phyloP scores from a whole-genome alignment of 345 rosid species.

The Kandelia obovata region DNA sequence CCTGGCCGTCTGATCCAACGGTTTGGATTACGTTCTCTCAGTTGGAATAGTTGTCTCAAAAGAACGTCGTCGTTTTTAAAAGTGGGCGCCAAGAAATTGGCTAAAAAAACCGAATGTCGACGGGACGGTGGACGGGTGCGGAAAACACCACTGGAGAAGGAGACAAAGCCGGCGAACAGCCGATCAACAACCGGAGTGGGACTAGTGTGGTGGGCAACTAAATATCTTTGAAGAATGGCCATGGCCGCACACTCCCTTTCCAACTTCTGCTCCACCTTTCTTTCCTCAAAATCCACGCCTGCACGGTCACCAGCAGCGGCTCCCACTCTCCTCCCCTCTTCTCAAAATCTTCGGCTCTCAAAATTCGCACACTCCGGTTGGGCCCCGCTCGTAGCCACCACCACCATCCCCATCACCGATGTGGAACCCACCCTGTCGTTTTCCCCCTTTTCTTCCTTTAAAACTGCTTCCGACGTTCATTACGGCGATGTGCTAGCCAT shows the following conservation, averaged over 20 bases:
- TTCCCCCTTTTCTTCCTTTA: background rate
- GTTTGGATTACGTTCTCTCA: too few species aligned
- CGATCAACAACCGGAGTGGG: background rate
- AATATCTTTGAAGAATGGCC: background rate
- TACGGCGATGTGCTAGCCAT: constrained; percentile 7
- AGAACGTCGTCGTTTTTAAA: too few species aligned
- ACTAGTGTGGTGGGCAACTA: background rate
- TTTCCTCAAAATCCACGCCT: background rate
- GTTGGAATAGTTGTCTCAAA: too few species aligned
- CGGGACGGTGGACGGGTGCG: too few species aligned
- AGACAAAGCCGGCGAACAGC: too few species aligned
- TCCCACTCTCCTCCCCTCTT: background rate
- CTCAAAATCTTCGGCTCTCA: background rate
- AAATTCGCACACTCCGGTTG: background rate
- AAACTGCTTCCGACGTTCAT: background rate
- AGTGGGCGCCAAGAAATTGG: too few species aligned
- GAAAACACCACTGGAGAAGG: too few species aligned
- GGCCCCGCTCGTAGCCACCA: background rate
- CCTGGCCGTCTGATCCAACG: too few species aligned
- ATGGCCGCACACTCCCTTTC: background rate
- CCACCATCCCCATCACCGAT: background rate
- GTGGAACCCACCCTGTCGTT: background rate
- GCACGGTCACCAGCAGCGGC: background rate
- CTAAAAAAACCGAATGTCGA: too few species aligned
- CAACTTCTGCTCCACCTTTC: background rate